Percentiles rank a stretch among this genome's conserved stretches.
Conservation (phyloP, 1,139 yeast genomes). For the Saccharomyces pastorianus region DNA sequence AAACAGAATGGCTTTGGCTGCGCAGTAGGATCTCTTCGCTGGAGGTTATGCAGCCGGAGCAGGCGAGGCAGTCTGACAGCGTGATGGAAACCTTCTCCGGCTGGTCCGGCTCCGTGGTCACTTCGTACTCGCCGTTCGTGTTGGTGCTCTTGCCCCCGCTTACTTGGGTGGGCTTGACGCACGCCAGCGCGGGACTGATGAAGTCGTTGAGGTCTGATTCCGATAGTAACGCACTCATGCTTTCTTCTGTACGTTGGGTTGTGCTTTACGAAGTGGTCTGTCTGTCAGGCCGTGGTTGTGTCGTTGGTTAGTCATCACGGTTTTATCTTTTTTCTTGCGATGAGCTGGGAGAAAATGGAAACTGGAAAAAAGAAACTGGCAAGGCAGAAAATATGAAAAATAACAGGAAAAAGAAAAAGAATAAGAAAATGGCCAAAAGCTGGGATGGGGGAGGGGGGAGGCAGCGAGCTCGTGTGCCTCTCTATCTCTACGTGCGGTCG, state of each 20-base stretch:
- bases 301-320: neutral
- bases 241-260: neutral
- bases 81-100: conserved; percentile 82
- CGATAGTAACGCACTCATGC: conserved; percentile 82
- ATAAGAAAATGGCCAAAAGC: no score
- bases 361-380: neutral
- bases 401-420: no score
- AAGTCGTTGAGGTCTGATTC: conserved; percentile 91
- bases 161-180: conserved; percentile 72
- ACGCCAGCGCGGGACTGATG: conserved; percentile 88
- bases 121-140: conserved; percentile 61
- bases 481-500: no score
- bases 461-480: no score
- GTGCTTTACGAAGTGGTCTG: no score
- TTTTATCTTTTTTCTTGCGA: neutral
- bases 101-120: conserved; percentile 48
- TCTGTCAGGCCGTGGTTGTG: no score
- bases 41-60: conserved; percentile 94
- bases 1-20: conserved; percentile 78
- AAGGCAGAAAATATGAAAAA: no score
- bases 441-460: no score
- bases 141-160: conserved; percentile 42
- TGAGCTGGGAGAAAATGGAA: neutral
- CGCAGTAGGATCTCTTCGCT: conserved; percentile 91
- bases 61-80: conserved; percentile 87